Evolutionary conservation across 805 yeast species (phyloP).

Genomic region (Schwanniomyces sp.): DNA sequence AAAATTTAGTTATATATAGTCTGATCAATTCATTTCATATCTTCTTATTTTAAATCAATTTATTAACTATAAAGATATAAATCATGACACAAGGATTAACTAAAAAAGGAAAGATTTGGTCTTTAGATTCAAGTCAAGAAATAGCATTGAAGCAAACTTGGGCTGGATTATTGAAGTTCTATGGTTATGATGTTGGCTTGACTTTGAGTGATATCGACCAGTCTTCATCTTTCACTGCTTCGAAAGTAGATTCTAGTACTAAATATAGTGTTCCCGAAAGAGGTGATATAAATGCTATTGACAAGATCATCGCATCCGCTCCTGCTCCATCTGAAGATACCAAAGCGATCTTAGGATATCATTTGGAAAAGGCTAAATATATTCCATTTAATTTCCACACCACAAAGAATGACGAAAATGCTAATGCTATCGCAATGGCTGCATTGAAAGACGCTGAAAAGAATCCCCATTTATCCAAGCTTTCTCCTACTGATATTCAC

Average conservation of each 20-base stretch:
- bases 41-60: too few species aligned
- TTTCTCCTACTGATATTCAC: conserved; percentile 53
- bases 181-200: conserved; percentile 49
- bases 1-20: conserved; percentile 21
- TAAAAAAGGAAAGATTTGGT: conserved; percentile 32
- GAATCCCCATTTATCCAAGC: conserved; percentile 49
- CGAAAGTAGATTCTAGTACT: conserved; percentile 23
- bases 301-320: conserved; percentile 11
- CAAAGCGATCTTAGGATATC: conserved; percentile 25
- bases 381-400: not conserved
- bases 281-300: conserved; percentile 12
- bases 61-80: not conserved
- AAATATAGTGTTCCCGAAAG: conserved; percentile 23
- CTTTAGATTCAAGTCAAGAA: conserved; percentile 55
- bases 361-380: conserved; percentile 19
- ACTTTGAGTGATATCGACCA: conserved; percentile 15
- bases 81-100: conserved; percentile 10
- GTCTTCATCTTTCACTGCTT: conserved; percentile 16
- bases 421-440: not conserved
- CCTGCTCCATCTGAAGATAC: conserved; percentile 13
- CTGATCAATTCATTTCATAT: too few species aligned
- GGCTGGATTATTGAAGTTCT: conserved; percentile 60
- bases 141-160: conserved; percentile 65
- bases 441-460: conserved; percentile 28
- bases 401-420: not conserved